Base-by-base conservation (phyloP, 306 rosid species). In the Lithocarpus polystachyus region DNA sequence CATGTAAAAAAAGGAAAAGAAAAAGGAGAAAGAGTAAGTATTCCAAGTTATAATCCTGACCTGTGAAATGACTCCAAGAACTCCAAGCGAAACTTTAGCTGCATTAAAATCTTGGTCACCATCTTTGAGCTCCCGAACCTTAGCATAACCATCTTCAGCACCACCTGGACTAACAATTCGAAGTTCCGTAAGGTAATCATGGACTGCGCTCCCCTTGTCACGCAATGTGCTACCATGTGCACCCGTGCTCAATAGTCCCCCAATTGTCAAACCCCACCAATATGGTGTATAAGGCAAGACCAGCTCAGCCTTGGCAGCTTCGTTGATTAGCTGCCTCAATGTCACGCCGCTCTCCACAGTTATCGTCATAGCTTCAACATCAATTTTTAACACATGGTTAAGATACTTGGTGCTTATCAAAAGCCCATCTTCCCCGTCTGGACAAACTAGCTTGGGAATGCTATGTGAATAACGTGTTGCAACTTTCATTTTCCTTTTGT, bases 221-320 rank as follows among this genome's bases (percentile, higher is more conserved):
- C 92, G 91, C 80, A 92, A 60, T 3, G 97, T 80, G 82, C 98
- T 92, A 2, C 97, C 97, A 67, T 94, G 98, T 0, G 98, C 97
- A 67, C 98, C 97, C 0, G 92, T 94, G 54, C 97, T 90, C 56
- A 94, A 28, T 2, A 94, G 43, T 2, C 98, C 98, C 0, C 97
- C 98, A 5, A 94, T 79, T 6, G 93, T 94, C 48, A 94, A 20
- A 2, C 98, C 98, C 90, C 86, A 88, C 97, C 98, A 94, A 70
- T 94, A 94, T 0, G 97, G 97, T 0, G 93, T 20, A 40, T 88
- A 81, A 1, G 97, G 93, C 85, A 92, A 68, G 0, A 87, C 97
- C 85, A 94, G 65, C 5, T 90, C 92, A 0, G 56, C 89, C 71
- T 59, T 76, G 0, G 93, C 90, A 51, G 94, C 98, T 40, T 83